phyloP scores from a whole-genome alignment of 805 yeast species.

The Metschnikowia cubensis region DNA sequence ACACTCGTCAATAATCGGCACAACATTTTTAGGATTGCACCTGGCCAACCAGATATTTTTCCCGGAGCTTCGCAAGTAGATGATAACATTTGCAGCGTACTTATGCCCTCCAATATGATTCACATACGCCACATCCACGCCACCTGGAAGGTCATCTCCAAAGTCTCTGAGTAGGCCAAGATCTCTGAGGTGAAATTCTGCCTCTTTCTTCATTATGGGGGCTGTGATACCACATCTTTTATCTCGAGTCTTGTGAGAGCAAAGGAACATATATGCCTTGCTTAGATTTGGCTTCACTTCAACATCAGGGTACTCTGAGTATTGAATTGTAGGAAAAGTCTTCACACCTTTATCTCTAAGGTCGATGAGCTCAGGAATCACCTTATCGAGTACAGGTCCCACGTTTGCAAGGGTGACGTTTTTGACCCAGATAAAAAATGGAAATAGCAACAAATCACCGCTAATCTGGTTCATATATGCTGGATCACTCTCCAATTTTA shows the following conservation, averaged over 20 bases:
- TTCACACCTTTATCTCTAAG: conserved; percentile 13
- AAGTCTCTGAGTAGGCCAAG: conserved; percentile 69
- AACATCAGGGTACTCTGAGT: conserved; percentile 24
- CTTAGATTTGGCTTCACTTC: conserved; percentile 27
- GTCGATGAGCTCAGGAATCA: conserved; percentile 41
- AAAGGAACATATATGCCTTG: conserved; percentile 59
- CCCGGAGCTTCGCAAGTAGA: conserved; percentile 62
- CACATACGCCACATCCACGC: conserved; percentile 64
- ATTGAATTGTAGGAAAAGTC: conserved; percentile 8
- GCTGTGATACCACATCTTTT: conserved; percentile 93
- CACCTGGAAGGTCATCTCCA: conserved; percentile 71
- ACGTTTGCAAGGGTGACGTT: conserved; percentile 46
- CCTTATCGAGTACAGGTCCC: conserved; percentile 37
- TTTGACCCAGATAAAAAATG: conserved; percentile 68
- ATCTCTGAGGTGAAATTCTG: conserved; percentile 69
- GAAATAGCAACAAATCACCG: conserved; percentile 65
- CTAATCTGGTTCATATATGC: conserved; percentile 40
- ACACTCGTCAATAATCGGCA: conserved; percentile 72
- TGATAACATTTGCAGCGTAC: conserved; percentile 82
- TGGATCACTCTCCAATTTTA: conserved; percentile 37
- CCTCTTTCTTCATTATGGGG: conserved; percentile 77
- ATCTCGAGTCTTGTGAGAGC: conserved; percentile 90
- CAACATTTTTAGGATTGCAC: conserved; percentile 71
- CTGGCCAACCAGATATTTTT: conserved; percentile 87
- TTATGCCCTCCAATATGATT: conserved; percentile 97